Conservation (phyloP, 352 stramenopile genomes). For the Thraustochytrium striatum region DNA sequence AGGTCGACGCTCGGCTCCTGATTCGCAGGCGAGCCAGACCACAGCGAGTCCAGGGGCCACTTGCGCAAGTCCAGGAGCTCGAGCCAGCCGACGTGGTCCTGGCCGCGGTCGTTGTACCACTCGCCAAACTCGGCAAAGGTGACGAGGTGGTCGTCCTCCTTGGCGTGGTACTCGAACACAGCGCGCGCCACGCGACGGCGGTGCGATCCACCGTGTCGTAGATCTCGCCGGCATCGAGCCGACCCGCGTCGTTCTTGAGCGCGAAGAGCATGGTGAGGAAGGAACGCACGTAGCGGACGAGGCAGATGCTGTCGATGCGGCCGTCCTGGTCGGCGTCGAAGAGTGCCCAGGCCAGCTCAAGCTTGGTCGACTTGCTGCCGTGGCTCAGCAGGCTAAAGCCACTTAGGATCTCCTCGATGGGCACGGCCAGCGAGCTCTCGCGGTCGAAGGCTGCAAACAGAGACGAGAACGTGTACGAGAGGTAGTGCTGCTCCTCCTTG, state of each 20-base stretch:
- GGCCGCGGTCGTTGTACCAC: conserved; percentile 91
- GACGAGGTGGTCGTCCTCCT: conserved; percentile 71
- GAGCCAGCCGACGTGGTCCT: conserved; percentile 53
- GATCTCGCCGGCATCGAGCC: conserved; percentile 50
- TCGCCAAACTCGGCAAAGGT: conserved; percentile 88
- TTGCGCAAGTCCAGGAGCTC: conserved; percentile 33
- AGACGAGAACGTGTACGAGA: conserved; percentile 22
- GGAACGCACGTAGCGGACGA: conserved; percentile 84
- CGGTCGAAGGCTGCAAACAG: conserved; percentile 47
- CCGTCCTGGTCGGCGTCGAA: conserved; percentile 84
- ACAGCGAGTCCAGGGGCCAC: conserved; percentile 19
- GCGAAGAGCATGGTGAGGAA: conserved; percentile 90
- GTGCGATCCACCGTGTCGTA: conserved; percentile 67
- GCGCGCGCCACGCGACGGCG: conserved; percentile 77
- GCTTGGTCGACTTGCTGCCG: conserved; percentile 90
- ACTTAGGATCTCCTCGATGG: conserved; percentile 75
- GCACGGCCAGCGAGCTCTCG: background rate
- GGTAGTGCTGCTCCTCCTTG: conserved; percentile 32
- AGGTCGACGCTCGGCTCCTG: too few relatives aligned
- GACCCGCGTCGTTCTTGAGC: conserved; percentile 72
- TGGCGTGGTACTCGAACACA: conserved; percentile 63
- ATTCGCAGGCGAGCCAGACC: too few relatives aligned
- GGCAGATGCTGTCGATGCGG: conserved; percentile 77
- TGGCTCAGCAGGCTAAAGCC: conserved; percentile 85
- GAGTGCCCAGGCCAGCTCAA: conserved; percentile 70